Conservation (phyloP, 75 land plant genomes). For the Sequoiadendron giganteum region DNA sequence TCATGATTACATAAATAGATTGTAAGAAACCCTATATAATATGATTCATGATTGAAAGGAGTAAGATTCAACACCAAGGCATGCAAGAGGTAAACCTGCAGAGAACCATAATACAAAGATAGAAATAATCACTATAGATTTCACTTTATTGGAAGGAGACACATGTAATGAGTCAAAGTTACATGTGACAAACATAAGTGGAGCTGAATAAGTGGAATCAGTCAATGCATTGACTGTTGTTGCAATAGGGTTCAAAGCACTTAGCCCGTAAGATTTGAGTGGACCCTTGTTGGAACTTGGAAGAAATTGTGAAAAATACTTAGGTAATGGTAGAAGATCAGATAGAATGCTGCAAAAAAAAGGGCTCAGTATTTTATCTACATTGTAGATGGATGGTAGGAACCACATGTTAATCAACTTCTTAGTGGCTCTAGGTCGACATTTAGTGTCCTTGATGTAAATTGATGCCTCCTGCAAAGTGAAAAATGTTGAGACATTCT, state of each 20-base stretch:
- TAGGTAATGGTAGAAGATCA: neutral
- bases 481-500: neutral
- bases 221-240: neutral
- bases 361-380: neutral
- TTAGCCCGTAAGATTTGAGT: neutral
- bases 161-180: neutral
- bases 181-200: neutral
- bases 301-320: neutral
- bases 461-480: neutral
- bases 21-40: neutral
- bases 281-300: neutral
- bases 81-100: neutral
- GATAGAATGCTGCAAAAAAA: neutral
- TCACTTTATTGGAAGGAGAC: neutral
- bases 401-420: neutral
- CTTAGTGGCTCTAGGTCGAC: neutral
- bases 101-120: neutral
- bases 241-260: neutral
- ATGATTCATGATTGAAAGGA: neutral
- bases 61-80: neutral
- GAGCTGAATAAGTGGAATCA: neutral
- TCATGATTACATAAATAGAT: neutral
- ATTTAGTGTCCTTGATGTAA: neutral
- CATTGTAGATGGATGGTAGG: neutral
- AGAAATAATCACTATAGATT: neutral